phyloP scores from a whole-genome alignment of 176 grass and related monocot genomes.

The Eragrostis curvula region DNA sequence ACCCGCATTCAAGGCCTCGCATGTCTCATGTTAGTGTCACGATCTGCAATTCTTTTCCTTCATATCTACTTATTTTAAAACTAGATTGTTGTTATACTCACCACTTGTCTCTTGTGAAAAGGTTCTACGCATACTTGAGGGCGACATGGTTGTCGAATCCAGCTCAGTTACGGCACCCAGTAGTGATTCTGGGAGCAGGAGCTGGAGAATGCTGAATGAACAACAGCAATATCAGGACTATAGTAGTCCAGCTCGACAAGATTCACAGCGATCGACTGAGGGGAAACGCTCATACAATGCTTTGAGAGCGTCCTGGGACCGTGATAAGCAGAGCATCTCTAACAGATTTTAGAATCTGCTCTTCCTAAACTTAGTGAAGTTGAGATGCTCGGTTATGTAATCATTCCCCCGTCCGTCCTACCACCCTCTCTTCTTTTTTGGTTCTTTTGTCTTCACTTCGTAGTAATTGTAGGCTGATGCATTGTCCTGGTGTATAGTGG shows the following conservation, averaged over 20 bases:
- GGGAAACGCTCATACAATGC: conserved; percentile 57
- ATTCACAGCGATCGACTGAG: conserved; percentile 45
- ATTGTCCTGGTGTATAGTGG: conserved; percentile 59
- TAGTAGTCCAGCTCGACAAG: conserved; percentile 47
- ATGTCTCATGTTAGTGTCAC: conserved; percentile 80
- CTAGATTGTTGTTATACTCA: conserved; percentile 12
- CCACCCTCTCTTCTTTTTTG: not conserved
- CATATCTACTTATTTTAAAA: conserved; percentile 7
- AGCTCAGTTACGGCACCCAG: conserved; percentile 60
- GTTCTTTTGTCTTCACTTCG: not conserved
- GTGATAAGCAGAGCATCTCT: conserved; percentile 67
- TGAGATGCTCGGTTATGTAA: conserved; percentile 54
- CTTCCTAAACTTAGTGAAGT: not conserved
- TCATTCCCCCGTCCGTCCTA: conserved; percentile 46
- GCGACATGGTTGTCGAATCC: conserved; percentile 78
- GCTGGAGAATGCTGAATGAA: conserved; percentile 58
- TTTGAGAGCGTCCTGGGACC: conserved; percentile 67
- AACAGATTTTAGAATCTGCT: conserved; percentile 52
- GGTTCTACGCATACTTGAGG: conserved; percentile 95
- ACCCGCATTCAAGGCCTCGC: conserved; percentile 90
- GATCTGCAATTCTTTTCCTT: not conserved
- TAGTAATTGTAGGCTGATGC: conserved; percentile 41
- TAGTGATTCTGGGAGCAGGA: conserved; percentile 70
- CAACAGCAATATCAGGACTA: conserved; percentile 50
- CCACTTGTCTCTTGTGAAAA: conserved; percentile 25